Evolutionary conservation across 768 basidiomycete species (phyloP), one percentile per base, ranked within the genome.

Genomic region (Infundibulicybe gibba): DNA sequence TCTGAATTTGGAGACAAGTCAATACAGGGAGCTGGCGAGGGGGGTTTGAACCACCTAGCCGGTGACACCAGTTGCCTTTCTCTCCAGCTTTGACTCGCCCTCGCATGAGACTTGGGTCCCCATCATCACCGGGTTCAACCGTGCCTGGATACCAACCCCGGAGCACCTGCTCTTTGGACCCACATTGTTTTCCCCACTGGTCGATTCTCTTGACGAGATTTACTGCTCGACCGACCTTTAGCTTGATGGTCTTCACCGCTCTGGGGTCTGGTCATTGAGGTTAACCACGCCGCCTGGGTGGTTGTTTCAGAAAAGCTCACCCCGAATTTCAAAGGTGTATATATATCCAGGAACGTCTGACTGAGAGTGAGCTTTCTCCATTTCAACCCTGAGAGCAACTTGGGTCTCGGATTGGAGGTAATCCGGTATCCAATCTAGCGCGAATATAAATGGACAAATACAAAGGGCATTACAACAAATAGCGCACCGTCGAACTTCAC

Each of bases 121-220:
- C 59, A 19, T 65, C 61, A 17, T 69, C 62, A 19, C 70, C 66
- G 37, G 63, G 61, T 44, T 72, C 72, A 21, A 72, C 68, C 25
- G 69, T 69, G 16, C 76, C 77, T 1, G 90, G 90, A 73, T 82
- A 90, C 68, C 77, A 86, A 1, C 87, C 88, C 38, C 87, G 75
- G 13, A 87, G 64, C 32, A 89, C 76, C 43, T 84, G 86, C 53
- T 83, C 77, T 61, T 85, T 87, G 6, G 87, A 87, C 3, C 79
- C 79, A 49, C 90, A 93, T 54, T 89, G 87, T 54, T 85, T 90
- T 16, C 73, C 73, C 90, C 90, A 92, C 54, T 93, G 76, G 58
- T 85, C 80, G 40, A 90, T 72, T 25, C 90, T 74, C 54, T 83
- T 84, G 25, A 72, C 76, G 17, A 90, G 74, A 59, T 90, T 90